Evolutionary conservation across 2,329 filamentous ascomycete genomes (phyloP).

Genomic region (Beauveria bassiana): DNA sequence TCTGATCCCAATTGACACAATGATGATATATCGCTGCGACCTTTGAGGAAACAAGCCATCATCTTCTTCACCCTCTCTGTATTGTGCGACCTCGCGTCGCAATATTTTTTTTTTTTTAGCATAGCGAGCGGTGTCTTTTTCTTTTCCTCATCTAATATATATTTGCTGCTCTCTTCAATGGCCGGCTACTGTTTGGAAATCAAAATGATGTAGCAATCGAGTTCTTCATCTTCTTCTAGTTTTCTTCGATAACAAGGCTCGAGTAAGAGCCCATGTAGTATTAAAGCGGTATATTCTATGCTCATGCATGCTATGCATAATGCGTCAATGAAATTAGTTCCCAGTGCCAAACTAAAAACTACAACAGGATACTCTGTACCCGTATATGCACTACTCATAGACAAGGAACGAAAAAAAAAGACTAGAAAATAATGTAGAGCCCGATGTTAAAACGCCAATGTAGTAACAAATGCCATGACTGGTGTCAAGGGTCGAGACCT

Average conservation of each 20-base stretch:
- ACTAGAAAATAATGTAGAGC: background rate
- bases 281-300: slow-evolving; percentile 2
- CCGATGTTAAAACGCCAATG: slow-evolving; percentile 4
- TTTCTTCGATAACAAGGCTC: background rate
- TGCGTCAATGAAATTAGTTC: slow-evolving; percentile 6
- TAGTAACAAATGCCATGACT: background rate
- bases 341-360: background rate
- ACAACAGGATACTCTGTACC: background rate
- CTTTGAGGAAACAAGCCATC: background rate
- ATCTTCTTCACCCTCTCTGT: background rate
- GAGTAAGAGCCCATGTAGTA: background rate
- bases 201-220: background rate
- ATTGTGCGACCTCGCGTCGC: background rate
- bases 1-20: background rate
- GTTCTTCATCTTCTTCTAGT: background rate
- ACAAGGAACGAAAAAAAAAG: background rate
- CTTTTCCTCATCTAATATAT: background rate
- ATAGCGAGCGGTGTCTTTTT: slow-evolving; percentile 9
- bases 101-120: background rate
- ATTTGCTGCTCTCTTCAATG: background rate
- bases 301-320: slow-evolving; percentile 11
- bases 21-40: background rate
- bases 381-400: background rate
- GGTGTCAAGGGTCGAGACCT: background rate
- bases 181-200: background rate